These are phyloP conservation scores for Trichosporon ovoides DNA, from an alignment of 1,284 basidiomycete genomes.

Conservation along the genomic window DNA sequence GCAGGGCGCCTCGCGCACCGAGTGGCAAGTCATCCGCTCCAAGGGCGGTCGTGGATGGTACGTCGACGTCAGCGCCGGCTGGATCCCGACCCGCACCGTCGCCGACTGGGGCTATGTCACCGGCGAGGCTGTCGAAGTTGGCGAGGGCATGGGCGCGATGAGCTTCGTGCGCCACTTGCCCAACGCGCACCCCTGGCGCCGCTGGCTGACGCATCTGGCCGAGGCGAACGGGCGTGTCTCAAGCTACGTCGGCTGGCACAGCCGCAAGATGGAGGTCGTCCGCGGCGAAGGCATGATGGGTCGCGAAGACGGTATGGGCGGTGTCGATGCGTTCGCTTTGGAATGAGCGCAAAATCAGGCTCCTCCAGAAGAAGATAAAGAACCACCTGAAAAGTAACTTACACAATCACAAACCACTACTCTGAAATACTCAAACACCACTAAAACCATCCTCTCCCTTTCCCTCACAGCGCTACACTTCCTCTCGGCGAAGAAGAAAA, in stretches of 20 bases:
- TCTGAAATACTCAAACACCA: no score
- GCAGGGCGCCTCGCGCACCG: constrained; percentile 54
- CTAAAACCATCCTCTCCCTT: no score
- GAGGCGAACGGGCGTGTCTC: constrained; percentile 80
- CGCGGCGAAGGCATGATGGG: constrained; percentile 86
- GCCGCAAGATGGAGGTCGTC: constrained; percentile 93
- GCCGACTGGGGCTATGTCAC: constrained; percentile 14
- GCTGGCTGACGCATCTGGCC: constrained; percentile 64
- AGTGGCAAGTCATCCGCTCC: constrained; percentile 80
- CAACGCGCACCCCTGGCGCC: constrained; percentile 59
- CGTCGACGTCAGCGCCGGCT: constrained; percentile 78
- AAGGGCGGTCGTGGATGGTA: constrained; percentile 96
- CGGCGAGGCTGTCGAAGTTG: constrained; percentile 4
- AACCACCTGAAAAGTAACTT: no score
- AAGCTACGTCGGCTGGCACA: constrained; percentile 90
- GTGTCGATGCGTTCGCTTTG: constrained; percentile 86
- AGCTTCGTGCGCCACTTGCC: constrained; percentile 41
- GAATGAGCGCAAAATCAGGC: no score
- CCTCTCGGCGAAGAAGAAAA: no score
- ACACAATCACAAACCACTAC: no score
- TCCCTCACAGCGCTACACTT: no score
- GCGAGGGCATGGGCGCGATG: constrained; percentile 17
- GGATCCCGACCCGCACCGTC: constrained; percentile 51
- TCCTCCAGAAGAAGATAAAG: no score
- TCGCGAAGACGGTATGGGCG: constrained; percentile 85